Conservation (phyloP, 2,329 filamentous ascomycete species). For the Cordyceps militaris region DNA sequence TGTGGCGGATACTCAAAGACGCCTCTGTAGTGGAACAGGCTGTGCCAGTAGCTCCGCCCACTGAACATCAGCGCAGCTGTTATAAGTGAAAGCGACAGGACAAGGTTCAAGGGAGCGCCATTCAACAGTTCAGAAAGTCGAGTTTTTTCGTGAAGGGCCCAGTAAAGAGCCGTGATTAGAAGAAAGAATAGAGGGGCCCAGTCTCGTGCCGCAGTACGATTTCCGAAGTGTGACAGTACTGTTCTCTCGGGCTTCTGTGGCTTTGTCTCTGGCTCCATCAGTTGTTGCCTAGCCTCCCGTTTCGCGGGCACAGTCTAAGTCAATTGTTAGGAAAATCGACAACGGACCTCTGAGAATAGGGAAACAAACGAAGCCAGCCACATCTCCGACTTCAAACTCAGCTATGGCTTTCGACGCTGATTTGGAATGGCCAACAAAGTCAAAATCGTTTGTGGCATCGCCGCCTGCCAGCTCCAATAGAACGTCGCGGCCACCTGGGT, state of each 20-base stretch:
- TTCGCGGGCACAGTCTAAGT: not conserved
- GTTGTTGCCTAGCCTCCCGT: not conserved
- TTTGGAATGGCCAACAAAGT: not conserved
- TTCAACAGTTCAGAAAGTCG: not conserved
- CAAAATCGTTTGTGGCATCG: not conserved
- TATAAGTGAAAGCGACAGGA: not conserved
- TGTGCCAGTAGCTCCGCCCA: not conserved
- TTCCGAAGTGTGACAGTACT: not conserved
- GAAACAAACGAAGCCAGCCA: not conserved
- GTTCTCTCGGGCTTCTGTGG: not conserved
- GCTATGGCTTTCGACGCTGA: not conserved
- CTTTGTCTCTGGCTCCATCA: not conserved
- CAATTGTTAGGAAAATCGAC: not conserved
- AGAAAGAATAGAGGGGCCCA: not conserved
- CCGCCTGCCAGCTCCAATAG: not conserved
- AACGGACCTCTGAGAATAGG: not conserved
- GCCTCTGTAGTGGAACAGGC: not conserved
- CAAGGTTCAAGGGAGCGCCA: not conserved
- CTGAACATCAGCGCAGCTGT: not conserved
- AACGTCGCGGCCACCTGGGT: not conserved
- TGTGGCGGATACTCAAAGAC: not conserved
- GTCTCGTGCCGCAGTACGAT: not conserved
- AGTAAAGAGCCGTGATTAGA: not conserved
- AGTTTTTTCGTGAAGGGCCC: not conserved
- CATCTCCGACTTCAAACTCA: not conserved